These are phyloP conservation scores for Ganoderma boninense DNA, from an alignment of 1,284 basidiomycete species.

Conservation along the genomic window DNA sequence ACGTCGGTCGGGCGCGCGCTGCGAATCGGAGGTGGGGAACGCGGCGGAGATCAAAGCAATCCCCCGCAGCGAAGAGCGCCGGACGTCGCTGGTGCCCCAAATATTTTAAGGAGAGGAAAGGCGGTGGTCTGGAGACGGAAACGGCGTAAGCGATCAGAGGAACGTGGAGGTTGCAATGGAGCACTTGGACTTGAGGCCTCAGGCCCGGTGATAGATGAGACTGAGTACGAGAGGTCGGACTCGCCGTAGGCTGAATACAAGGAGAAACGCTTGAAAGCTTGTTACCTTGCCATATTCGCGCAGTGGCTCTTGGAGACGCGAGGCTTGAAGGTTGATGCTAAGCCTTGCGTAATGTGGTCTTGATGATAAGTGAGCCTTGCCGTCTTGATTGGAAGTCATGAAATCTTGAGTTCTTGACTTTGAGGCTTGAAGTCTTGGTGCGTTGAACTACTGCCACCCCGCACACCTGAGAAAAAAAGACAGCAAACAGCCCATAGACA, in stretches of 20 bases:
- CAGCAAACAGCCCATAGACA: conserved; percentile 1
- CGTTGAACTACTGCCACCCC: neutral
- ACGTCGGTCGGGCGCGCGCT: neutral
- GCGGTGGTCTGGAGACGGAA: neutral
- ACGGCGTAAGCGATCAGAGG: neutral
- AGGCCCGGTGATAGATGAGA: too few species aligned
- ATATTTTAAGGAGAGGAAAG: neutral
- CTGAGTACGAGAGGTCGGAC: neutral
- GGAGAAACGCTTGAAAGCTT: neutral
- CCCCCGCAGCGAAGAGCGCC: neutral
- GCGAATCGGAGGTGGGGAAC: neutral
- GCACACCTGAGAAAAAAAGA: neutral
- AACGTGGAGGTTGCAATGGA: neutral
- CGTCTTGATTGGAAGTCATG: neutral
- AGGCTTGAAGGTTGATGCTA: neutral
- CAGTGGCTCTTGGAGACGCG: neutral
- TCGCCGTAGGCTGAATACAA: neutral
- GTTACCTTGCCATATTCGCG: neutral
- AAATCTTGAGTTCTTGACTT: neutral
- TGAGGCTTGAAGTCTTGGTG: neutral
- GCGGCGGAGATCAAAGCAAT: neutral
- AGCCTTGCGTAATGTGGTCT: neutral
- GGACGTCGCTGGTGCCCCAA: neutral
- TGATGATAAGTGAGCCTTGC: neutral
- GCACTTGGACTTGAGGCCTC: neutral